Base-by-base conservation (phyloP, 768 basidiomycete genomes). In the Polyporus arcularius region DNA sequence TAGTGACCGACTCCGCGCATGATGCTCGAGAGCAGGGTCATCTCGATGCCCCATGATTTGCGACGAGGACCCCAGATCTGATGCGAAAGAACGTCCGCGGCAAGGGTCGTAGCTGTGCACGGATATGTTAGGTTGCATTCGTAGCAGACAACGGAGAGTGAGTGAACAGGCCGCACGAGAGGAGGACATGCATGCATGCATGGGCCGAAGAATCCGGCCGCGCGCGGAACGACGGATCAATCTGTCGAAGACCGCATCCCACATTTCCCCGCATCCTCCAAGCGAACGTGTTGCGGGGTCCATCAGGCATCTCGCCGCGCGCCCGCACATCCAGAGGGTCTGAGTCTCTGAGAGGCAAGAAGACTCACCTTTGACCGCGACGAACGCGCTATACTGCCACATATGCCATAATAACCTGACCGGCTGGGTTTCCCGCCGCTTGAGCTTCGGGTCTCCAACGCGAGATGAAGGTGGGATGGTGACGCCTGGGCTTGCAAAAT, bases 21-120 rank as follows among this genome's bases (percentile, higher is more conserved):
- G 68, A 96, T 81, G 59, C 85, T 86, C n/a, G 85, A 85, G 14
- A 94, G 83, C 32, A 96, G 81, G 2, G 96, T 96, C 91, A 98
- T 93, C 75, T 92, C 90, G 55, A 95, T 87, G 0, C 95, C 94
- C 96, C 96, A 99, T 6, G 89, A 87, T 70, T 90, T 90, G 70
- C 87, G 86, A 45, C 89, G 86, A 0, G 96, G 95, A 3, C 96
- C 96, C 79, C 86, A 89, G 42, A 98, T 76, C 63, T 88, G 85
- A 71, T 97, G 90, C 7, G 82, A 78, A 49, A 96, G 73, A 28
- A 97, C 80, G 55, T 92, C 94, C 12, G 80, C 76, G 4, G 87
- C 85, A 6, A 86, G 68, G 2, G 75, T 74, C 14, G 74, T 75
- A 1, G 78, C 81, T 80, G 69, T 14, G 15, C 15, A 18, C 15